These are phyloP conservation scores for Globisporangium barbulae DNA, from an alignment of 352 stramenopile genomes.

Conservation along the genomic window DNA sequence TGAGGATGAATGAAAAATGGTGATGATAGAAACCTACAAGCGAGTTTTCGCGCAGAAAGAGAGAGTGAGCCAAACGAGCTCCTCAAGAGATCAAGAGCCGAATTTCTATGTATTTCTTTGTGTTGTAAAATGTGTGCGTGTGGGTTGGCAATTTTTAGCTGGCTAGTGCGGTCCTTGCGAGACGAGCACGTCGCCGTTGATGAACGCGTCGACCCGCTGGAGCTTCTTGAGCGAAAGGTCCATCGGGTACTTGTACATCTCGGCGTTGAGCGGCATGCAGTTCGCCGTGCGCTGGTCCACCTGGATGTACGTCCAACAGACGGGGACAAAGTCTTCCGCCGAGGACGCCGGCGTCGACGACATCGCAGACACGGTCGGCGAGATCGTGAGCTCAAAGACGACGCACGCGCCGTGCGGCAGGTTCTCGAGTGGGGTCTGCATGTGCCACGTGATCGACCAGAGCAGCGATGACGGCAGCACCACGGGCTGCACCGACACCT, in stretches of 20 bases:
- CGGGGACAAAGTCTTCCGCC: constrained; percentile 44
- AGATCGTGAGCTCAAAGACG: constrained; percentile 62
- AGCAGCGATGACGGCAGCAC: constrained; percentile 51
- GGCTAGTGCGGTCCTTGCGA: constrained; percentile 43
- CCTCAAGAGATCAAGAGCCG: constrained; percentile 3
- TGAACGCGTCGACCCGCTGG: constrained; percentile 69
- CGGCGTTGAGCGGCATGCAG: constrained; percentile 53
- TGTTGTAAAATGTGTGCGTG: constrained; percentile 1
- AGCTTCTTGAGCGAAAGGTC: constrained; percentile 75
- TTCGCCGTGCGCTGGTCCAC: constrained; percentile 80
- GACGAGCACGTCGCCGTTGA: constrained; percentile 70
- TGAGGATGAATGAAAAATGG: constrained; percentile 1
- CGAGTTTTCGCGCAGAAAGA: background rate
- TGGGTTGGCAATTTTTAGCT: background rate
- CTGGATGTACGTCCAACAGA: constrained; percentile 84
- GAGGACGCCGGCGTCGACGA: constrained; percentile 26
- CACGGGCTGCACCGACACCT: constrained; percentile 68
- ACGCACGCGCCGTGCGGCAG: constrained; percentile 72
- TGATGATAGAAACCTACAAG: background rate
- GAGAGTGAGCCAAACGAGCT: background rate
- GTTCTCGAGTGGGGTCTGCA: constrained; percentile 92
- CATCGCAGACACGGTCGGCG: constrained; percentile 23
- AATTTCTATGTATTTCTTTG: constrained; percentile 11
- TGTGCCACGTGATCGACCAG: constrained; percentile 91
- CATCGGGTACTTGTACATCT: constrained; percentile 85